Percentiles rank a stretch among this genome's conserved stretches.
These are phyloP conservation scores for Corinectria fuckeliana DNA, from an alignment of 2,329 filamentous ascomycete species.

Conservation along the genomic window DNA sequence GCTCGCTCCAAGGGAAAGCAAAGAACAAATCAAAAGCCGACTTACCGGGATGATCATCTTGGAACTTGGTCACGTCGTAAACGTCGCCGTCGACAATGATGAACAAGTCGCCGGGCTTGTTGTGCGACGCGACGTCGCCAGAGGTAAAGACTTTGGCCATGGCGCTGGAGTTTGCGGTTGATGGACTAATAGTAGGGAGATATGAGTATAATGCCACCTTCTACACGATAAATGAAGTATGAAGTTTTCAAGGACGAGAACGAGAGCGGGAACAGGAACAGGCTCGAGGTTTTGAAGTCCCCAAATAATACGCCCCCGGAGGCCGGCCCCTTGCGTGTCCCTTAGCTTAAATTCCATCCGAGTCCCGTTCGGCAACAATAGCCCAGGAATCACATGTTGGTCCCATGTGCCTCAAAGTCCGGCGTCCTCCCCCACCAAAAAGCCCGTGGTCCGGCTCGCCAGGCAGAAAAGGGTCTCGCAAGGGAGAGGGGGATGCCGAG, in stretches of 20 bases:
- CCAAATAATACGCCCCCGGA: neutral
- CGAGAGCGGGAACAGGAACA: neutral
- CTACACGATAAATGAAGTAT: neutral
- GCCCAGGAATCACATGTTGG: constrained; percentile 36
- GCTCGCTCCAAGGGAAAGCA: neutral
- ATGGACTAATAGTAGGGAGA: neutral
- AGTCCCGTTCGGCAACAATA: constrained; percentile 32
- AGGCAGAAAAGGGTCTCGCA: no score
- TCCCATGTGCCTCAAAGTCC: neutral
- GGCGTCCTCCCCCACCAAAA: constrained; percentile 7
- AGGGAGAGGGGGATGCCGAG: no score
- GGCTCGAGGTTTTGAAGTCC: neutral
- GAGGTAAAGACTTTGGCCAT: constrained; percentile 91
- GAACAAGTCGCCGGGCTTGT: constrained; percentile 84
- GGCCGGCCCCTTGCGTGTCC: constrained; percentile 9
- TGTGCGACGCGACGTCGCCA: constrained; percentile 89
- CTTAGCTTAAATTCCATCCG: constrained; percentile 27
- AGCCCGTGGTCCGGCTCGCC: no score
- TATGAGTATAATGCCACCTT: no score
- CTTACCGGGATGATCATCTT: constrained; percentile 82
- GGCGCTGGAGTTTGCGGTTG: constrained; percentile 34
- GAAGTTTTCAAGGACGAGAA: neutral
- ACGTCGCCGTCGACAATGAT: constrained; percentile 94
- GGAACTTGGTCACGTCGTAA: constrained; percentile 90
- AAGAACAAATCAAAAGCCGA: constrained; percentile 5